These are phyloP conservation scores for Trypanosoma scelopori DNA, from an alignment of 208 protist species.

Conservation along the genomic window DNA sequence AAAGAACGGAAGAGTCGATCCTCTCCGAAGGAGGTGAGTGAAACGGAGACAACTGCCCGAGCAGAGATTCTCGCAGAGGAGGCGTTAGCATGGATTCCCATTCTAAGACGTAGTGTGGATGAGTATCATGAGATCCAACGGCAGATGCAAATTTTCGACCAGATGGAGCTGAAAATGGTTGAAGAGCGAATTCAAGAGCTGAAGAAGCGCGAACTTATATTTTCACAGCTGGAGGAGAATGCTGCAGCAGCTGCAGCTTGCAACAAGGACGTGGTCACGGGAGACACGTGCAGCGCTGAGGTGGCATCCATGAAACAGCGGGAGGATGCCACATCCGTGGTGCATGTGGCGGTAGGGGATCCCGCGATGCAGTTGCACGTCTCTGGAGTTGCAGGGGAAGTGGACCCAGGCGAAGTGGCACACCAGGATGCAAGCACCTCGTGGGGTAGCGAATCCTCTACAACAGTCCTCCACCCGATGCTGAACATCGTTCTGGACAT, in stretches of 20 bases:
- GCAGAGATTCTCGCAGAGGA: conserved; percentile 47
- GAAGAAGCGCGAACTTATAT: conserved; percentile 25
- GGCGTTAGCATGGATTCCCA: conserved; percentile 36
- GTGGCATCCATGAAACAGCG: not conserved
- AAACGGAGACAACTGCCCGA: conserved; percentile 30
- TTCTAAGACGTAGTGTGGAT: conserved; percentile 35
- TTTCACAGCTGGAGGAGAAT: conserved; percentile 12
- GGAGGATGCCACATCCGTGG: not conserved
- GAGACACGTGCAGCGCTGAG: not conserved
- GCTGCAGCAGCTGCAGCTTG: not conserved
- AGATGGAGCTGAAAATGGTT: not conserved
- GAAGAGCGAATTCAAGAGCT: conserved; percentile 17
- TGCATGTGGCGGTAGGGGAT: not conserved
- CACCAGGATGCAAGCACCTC: conserved; percentile 6
- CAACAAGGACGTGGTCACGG: not conserved
- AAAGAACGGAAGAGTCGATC: conserved; percentile 23
- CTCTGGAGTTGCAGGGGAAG: not conserved
- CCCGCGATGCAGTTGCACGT: not conserved
- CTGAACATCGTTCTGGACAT: conserved; percentile 20
- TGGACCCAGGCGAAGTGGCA: too few species aligned
- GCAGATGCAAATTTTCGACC: conserved; percentile 14
- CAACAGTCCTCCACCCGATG: conserved; percentile 10
- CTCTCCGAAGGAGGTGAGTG: conserved; percentile 23
- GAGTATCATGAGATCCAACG: conserved; percentile 35
- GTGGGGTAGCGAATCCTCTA: conserved; percentile 5